Conservation (phyloP, 2,329 filamentous ascomycete species). For the Paecilomyces niveus region DNA sequence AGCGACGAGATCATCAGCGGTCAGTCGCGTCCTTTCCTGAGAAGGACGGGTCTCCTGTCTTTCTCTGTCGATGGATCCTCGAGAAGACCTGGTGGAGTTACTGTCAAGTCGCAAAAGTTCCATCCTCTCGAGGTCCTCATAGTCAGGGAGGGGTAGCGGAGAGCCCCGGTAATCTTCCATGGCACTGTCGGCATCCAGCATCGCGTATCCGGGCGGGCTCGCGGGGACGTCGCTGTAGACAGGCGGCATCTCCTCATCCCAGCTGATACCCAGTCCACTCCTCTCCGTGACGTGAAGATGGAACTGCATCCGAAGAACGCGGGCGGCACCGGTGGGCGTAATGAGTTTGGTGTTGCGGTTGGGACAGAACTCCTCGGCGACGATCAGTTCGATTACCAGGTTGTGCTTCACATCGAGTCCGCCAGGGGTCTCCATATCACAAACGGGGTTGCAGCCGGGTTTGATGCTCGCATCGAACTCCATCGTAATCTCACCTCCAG, state of each 20-base stretch:
- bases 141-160: slow-evolving; percentile 32
- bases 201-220: slow-evolving; percentile 66
- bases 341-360: slow-evolving; percentile 65
- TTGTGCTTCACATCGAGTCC: slow-evolving; percentile 77
- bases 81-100: not conserved
- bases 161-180: slow-evolving; percentile 43
- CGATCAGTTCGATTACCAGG: slow-evolving; percentile 86
- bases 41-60: not conserved
- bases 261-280: slow-evolving; percentile 80
- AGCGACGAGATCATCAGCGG: not conserved
- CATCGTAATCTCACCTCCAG: slow-evolving; percentile 69
- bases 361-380: slow-evolving; percentile 77
- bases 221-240: slow-evolving; percentile 90
- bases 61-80: not conserved
- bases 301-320: slow-evolving; percentile 91
- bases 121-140: slow-evolving; percentile 42
- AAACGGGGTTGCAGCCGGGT: slow-evolving; percentile 59
- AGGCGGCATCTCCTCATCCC: slow-evolving; percentile 93
- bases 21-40: not conserved
- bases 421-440: slow-evolving; percentile 66
- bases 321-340: slow-evolving; percentile 81
- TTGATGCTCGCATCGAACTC: slow-evolving; percentile 64
- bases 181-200: slow-evolving; percentile 30
- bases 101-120: slow-evolving; percentile 9
- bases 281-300: slow-evolving; percentile 73